These are phyloP conservation scores for Picea mariana DNA, from an alignment of 83 land plant genomes.

Conservation along the genomic window DNA sequence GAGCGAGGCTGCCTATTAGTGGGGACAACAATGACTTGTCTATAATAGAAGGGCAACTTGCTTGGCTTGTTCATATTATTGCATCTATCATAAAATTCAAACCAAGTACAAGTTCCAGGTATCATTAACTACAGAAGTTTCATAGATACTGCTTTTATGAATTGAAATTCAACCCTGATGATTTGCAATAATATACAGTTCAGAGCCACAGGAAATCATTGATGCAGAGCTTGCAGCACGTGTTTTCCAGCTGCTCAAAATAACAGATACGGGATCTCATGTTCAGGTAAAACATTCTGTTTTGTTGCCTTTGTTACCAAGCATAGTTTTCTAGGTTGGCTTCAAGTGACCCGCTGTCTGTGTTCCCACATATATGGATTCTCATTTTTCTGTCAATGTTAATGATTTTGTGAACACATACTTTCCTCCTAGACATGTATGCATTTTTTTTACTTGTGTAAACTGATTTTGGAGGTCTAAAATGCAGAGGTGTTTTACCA, in stretches of 20 bases:
- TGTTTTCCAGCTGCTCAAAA: constrained; percentile 83
- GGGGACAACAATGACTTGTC: constrained; percentile 52
- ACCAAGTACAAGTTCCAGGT: constrained; percentile 77
- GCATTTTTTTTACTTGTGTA: too few relatives aligned
- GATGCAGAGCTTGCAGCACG: constrained; percentile 99
- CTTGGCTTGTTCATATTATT: constrained; percentile 95
- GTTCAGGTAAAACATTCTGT: constrained; percentile 45
- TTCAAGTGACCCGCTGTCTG: neutral
- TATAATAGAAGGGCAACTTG: constrained; percentile 86
- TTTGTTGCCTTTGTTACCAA: neutral
- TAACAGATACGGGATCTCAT: constrained; percentile 87
- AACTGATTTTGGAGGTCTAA: too few relatives aligned
- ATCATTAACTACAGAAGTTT: neutral
- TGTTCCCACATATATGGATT: neutral
- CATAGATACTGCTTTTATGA: constrained; percentile 13
- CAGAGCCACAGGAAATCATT: constrained; percentile 88
- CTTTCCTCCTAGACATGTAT: neutral
- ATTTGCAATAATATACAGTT: constrained; percentile 46
- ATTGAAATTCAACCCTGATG: neutral
- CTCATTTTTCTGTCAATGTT: neutral
- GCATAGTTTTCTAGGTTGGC: neutral
- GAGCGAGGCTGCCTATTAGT: constrained; percentile 50
- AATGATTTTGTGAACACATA: neutral
- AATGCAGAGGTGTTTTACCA: too few relatives aligned
- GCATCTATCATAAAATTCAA: constrained; percentile 85